Percentiles rank a stretch among this genome's conserved stretches.
phyloP scores from a whole-genome alignment of 306 rosid species.

The Vigna nakashimae region DNA sequence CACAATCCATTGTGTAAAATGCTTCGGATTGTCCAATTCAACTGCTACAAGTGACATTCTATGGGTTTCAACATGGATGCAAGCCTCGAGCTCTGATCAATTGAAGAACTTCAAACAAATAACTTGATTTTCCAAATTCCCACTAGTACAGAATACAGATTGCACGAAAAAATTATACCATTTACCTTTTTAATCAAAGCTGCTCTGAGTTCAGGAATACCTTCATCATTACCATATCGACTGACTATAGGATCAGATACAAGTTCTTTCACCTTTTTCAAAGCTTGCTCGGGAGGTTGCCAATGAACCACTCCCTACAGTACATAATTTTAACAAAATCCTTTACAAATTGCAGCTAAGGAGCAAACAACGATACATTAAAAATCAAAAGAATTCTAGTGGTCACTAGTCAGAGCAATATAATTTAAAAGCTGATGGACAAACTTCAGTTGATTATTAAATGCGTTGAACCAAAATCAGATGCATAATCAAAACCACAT shows the following conservation, averaged over 20 bases:
- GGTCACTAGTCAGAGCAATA: background rate
- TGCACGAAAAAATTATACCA: constrained; percentile 10
- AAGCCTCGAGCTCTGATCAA: background rate
- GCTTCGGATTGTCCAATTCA: background rate
- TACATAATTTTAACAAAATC: constrained; percentile 36
- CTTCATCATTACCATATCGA: constrained; percentile 93
- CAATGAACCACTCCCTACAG: constrained; percentile 93
- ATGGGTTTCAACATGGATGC: constrained; percentile 9
- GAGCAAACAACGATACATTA: constrained; percentile 10
- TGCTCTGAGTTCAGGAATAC: constrained; percentile 84
- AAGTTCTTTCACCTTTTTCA: constrained; percentile 81
- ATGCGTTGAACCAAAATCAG: constrained; percentile 6
- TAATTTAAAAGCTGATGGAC: background rate
- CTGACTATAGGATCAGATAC: constrained; percentile 85
- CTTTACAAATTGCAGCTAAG: constrained; percentile 20
- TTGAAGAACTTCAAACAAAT: constrained; percentile 16
- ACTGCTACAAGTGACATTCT: background rate
- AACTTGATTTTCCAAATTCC: constrained; percentile 1
- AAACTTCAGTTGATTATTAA: constrained; percentile 2
- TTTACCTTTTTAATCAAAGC: constrained; percentile 77
- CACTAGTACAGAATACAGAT: background rate
- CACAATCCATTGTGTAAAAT: background rate
- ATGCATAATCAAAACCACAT: constrained; percentile 17
- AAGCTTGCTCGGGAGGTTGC: constrained; percentile 91
- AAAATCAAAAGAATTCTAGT: constrained; percentile 1